A percentile compares a stretch with the other conserved stretches of the same genome.
phyloP scores from a whole-genome alignment of 257 asterid genomes.

The Solanum virginianum region DNA sequence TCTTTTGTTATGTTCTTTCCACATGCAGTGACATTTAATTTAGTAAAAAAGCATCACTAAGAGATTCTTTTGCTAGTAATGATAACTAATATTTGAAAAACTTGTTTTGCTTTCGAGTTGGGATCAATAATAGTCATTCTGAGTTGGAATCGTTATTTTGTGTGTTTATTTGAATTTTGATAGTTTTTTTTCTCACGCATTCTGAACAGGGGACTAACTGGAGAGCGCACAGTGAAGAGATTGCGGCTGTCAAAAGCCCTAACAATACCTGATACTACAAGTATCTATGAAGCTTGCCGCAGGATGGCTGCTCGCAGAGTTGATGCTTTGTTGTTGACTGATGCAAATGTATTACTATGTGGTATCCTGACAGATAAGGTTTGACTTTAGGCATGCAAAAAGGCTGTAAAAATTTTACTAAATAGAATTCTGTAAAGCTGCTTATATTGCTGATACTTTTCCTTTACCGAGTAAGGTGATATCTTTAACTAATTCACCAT shows the following conservation, averaged over 20 bases:
- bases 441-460: background rate
- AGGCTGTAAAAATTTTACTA: background rate
- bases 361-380: constrained; percentile 98
- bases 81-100: background rate
- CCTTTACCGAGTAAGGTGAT: background rate
- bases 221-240: constrained; percentile 91
- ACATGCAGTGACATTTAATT: background rate
- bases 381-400: background rate
- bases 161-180: background rate
- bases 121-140: background rate
- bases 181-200: background rate
- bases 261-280: constrained; percentile 80
- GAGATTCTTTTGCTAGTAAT: background rate
- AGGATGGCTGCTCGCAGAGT: constrained; percentile 88
- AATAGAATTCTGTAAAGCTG: background rate
- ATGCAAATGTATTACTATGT: constrained; percentile 80
- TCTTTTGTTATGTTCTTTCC: background rate
- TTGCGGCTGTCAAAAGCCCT: constrained; percentile 82
- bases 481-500: background rate
- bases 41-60: background rate
- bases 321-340: constrained; percentile 86
- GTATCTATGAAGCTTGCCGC: constrained; percentile 73
- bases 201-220: constrained; percentile 60
- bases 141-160: background rate
- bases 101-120: background rate